A percentile compares a stretch with the other conserved stretches of the same genome.
phyloP scores from a whole-genome alignment of 2,329 filamentous ascomycete species.

The Ceratocystis eucalypticola region DNA sequence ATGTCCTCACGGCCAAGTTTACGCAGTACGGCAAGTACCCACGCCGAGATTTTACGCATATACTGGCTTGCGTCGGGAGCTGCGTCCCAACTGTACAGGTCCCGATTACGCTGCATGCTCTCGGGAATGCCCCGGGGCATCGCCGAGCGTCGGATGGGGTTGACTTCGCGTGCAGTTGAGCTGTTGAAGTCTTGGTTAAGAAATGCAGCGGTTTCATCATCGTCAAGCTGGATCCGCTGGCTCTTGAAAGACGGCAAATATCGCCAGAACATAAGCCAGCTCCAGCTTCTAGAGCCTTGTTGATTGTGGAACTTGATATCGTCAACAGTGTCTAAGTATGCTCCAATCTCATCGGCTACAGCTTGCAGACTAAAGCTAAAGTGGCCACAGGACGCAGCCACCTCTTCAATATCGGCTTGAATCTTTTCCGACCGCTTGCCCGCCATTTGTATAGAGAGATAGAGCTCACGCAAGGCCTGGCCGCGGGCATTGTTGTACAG shows the following conservation, averaged over 20 bases:
- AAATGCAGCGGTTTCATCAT: slow-evolving; percentile 14
- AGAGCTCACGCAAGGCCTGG: slow-evolving; percentile 64
- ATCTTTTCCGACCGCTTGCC: slow-evolving; percentile 56
- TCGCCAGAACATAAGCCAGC: slow-evolving; percentile 74
- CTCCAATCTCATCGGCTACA: slow-evolving; percentile 78
- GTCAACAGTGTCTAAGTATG: slow-evolving; percentile 70
- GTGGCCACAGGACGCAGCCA: slow-evolving; percentile 92
- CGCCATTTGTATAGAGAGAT: slow-evolving; percentile 62
- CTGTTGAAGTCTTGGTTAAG: slow-evolving; percentile 10
- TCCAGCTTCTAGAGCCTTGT: slow-evolving; percentile 56
- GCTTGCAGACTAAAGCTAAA: slow-evolving; percentile 87
- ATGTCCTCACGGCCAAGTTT: slow-evolving; percentile 43
- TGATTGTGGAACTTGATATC: slow-evolving; percentile 38
- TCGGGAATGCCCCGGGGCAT: slow-evolving; percentile 44
- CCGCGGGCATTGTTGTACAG: slow-evolving; percentile 66
- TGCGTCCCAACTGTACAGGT: slow-evolving; percentile 44
- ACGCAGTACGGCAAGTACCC: slow-evolving; percentile 33
- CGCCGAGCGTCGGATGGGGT: slow-evolving; percentile 25
- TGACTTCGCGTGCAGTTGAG: slow-evolving; percentile 13
- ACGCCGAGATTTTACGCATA: slow-evolving; percentile 34
- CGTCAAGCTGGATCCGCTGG: slow-evolving; percentile 13
- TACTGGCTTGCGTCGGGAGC: slow-evolving; percentile 34
- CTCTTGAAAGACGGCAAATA: slow-evolving; percentile 21
- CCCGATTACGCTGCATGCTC: slow-evolving; percentile 37
- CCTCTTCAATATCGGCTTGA: slow-evolving; percentile 90